Evolutionary conservation across 768 basidiomycete species (phyloP).

Genomic region (Psilocybe tampanensis): DNA sequence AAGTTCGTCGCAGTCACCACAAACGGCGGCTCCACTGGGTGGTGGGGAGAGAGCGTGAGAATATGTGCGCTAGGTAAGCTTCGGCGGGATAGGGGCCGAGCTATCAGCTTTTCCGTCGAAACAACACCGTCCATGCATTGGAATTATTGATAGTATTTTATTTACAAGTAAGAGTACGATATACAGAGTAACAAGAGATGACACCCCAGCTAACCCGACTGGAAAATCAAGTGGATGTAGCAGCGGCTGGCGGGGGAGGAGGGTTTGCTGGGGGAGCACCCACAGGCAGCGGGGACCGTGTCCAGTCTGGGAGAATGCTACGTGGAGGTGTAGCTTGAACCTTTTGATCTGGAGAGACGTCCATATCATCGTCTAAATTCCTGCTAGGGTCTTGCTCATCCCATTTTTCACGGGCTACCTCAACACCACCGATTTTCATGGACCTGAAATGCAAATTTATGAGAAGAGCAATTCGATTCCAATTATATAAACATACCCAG

Average conservation of each 20-base stretch:
- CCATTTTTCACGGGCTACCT: conserved; percentile 84
- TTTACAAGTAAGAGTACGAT: too few relatives aligned
- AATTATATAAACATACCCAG: conserved; percentile 68
- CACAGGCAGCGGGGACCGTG: conserved; percentile 57
- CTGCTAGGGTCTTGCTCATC: conserved; percentile 65
- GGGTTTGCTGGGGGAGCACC: conserved; percentile 65
- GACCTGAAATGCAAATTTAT: conserved; percentile 45
- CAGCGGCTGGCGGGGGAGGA: neutral
- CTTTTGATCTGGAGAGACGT: conserved; percentile 34
- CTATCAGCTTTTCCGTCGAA: too few relatives aligned
- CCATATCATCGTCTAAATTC: conserved; percentile 44
- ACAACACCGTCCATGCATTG: too few relatives aligned
- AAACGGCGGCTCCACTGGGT: neutral
- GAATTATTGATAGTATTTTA: too few relatives aligned
- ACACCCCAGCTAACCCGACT: too few relatives aligned
- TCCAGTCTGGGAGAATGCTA: conserved; percentile 81
- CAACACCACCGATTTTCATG: conserved; percentile 84
- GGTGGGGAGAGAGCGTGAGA: neutral
- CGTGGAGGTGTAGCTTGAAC: conserved; percentile 32
- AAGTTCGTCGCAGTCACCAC: neutral
- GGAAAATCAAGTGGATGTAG: neutral
- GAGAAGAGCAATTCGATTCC: too few relatives aligned
- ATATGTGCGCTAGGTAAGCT: too few relatives aligned
- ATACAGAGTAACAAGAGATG: too few relatives aligned
- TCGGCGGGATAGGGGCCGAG: too few relatives aligned